These are phyloP conservation scores for Cystobasidium sp. DNA, from an alignment of 1,284 basidiomycete species.

Conservation along the genomic window DNA sequence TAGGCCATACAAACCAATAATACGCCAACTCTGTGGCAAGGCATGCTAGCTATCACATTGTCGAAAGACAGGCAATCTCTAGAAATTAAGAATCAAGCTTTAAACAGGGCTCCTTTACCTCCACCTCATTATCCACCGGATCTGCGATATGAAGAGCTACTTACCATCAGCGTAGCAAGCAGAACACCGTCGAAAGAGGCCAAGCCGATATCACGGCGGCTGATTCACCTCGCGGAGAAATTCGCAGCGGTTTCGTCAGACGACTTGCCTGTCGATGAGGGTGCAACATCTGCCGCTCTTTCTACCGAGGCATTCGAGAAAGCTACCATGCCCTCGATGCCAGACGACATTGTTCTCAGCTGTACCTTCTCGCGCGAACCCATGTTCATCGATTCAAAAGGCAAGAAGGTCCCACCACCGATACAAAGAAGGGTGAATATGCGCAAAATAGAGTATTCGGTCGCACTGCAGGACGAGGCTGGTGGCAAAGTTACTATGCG, in stretches of 20 bases:
- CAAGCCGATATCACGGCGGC: background rate
- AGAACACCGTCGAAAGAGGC: background rate
- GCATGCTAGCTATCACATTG: constrained; percentile 16
- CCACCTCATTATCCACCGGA: constrained; percentile 18
- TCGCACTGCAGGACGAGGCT: background rate
- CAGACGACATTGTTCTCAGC: background rate
- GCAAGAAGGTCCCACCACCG: constrained; percentile 16
- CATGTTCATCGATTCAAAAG: constrained; percentile 27
- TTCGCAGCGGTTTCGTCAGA: background rate
- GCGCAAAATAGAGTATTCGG: constrained; percentile 5
- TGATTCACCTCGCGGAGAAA: background rate
- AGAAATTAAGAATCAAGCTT: constrained; percentile 21
- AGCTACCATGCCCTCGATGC: background rate
- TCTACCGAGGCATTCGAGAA: background rate
- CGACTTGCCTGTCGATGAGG: background rate
- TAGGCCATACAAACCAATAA: constrained; percentile 75
- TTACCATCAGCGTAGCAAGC: background rate
- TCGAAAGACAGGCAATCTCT: constrained; percentile 16
- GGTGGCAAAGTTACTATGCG: constrained; percentile 1
- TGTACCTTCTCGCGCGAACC: constrained; percentile 25
- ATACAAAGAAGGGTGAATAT: constrained; percentile 17
- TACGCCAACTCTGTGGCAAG: constrained; percentile 52
- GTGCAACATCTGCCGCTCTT: too few relatives aligned
- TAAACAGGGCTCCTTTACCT: constrained; percentile 7
- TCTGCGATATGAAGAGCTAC: constrained; percentile 17